Conservation (phyloP, 2,329 filamentous ascomycete genomes). For the Xylariaceae sp. region DNA sequence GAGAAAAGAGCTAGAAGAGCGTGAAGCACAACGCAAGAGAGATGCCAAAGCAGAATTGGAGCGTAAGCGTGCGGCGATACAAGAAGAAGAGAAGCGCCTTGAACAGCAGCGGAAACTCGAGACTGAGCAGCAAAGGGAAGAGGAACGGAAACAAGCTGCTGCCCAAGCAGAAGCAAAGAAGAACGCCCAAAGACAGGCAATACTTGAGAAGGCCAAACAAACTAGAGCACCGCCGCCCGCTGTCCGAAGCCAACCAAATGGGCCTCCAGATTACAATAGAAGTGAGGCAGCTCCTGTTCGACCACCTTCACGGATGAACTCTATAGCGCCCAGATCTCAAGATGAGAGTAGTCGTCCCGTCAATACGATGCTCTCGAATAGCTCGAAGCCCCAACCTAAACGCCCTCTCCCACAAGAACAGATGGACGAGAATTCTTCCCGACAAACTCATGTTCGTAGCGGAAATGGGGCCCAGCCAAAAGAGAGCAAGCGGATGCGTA, state of each 20-base stretch:
- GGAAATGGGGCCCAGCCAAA: conserved; percentile 62
- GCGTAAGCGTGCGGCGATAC: conserved; percentile 64
- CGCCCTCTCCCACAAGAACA: conserved; percentile 65
- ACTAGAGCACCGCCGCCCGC: conserved; percentile 60
- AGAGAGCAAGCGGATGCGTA: conserved; percentile 77
- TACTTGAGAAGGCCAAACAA: conserved; percentile 62
- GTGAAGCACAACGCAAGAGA: conserved; percentile 71
- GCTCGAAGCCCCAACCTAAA: conserved; percentile 71
- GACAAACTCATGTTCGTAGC: conserved; percentile 45
- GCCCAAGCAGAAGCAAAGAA: conserved; percentile 60
- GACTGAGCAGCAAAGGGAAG: conserved; percentile 56
- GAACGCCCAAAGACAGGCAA: conserved; percentile 58
- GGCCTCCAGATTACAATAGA: conserved; percentile 44
- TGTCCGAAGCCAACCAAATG: conserved; percentile 50
- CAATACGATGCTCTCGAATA: conserved; percentile 56
- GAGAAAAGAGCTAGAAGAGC: conserved; percentile 82
- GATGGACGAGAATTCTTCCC: conserved; percentile 50
- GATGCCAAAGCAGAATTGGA: conserved; percentile 80
- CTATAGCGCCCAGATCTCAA: conserved; percentile 46
- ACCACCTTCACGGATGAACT: conserved; percentile 56
- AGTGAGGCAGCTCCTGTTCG: conserved; percentile 36
- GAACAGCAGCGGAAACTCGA: conserved; percentile 59
- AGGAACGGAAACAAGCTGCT: conserved; percentile 54
- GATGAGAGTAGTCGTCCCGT: conserved; percentile 60
- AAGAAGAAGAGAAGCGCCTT: conserved; percentile 61